These are phyloP conservation scores for Penicillium canariense DNA, from an alignment of 495 filamentous ascomycete genomes.

Conservation along the genomic window DNA sequence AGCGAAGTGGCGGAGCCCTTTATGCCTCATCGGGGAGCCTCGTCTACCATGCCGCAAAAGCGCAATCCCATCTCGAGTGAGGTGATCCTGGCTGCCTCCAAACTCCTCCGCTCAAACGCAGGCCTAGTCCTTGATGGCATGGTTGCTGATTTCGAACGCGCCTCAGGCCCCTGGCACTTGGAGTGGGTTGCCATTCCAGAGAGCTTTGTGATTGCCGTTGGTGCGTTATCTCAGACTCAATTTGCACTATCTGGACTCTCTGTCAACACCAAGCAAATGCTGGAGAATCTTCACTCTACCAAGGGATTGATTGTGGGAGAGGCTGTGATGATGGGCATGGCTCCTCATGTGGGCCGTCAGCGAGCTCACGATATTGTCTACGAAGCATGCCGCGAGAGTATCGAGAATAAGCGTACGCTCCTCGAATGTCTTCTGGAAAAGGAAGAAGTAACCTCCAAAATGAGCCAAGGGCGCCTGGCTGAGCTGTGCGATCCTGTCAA, in stretches of 20 bases:
- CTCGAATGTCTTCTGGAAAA: slow-evolving; percentile 39
- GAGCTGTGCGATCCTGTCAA: slow-evolving; percentile 49
- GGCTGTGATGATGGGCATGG: slow-evolving; percentile 58
- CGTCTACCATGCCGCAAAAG: slow-evolving; percentile 56
- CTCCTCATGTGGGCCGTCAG: slow-evolving; percentile 45
- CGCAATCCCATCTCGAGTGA: slow-evolving; percentile 54
- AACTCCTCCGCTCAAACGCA: slow-evolving; percentile 48
- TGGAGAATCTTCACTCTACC: slow-evolving; percentile 47
- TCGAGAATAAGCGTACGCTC: slow-evolving; percentile 41
- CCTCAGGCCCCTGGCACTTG: slow-evolving; percentile 52
- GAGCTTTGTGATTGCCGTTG: slow-evolving; percentile 49
- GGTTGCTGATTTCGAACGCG: slow-evolving; percentile 54
- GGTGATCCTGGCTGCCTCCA: slow-evolving; percentile 51
- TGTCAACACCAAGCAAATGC: slow-evolving; percentile 46
- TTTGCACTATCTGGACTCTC: slow-evolving; percentile 48
- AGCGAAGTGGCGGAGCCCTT: slow-evolving; percentile 56
- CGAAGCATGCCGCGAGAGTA: slow-evolving; percentile 50
- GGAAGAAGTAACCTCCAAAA: slow-evolving; percentile 38
- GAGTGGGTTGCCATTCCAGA: slow-evolving; percentile 55
- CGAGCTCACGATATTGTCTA: slow-evolving; percentile 55
- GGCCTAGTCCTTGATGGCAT: slow-evolving; percentile 51
- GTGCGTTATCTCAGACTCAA: slow-evolving; percentile 47
- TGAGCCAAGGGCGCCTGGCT: slow-evolving; percentile 36
- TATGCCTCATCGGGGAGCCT: slow-evolving; percentile 52
- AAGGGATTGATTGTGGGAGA: slow-evolving; percentile 53